These are phyloP conservation scores for Fusarium caatingaense DNA, from an alignment of 2,329 filamentous ascomycete genomes.

Conservation along the genomic window DNA sequence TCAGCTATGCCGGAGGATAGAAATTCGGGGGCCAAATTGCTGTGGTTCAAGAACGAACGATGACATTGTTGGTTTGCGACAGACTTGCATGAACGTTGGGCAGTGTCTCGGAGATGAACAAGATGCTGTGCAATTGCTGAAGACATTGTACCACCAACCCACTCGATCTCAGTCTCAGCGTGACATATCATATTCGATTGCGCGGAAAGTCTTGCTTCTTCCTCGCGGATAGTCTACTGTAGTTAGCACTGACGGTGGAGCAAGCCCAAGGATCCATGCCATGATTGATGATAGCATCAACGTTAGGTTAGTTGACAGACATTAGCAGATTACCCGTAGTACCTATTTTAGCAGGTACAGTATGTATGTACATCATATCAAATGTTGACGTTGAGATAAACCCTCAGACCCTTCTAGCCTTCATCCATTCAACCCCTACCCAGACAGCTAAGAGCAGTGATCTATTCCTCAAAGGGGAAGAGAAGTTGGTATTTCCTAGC, in stretches of 20 bases:
- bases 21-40: slow-evolving; percentile 28
- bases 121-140: background rate
- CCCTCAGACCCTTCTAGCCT: slow-evolving; percentile 6
- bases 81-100: slow-evolving; percentile 16
- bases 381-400: background rate
- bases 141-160: background rate
- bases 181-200: slow-evolving; percentile 17
- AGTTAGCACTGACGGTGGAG: background rate
- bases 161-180: background rate
- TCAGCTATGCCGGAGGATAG: slow-evolving; percentile 10
- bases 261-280: background rate
- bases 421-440: slow-evolving; percentile 18
- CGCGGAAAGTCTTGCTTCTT: background rate
- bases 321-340: background rate
- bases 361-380: background rate
- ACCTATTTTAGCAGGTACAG: background rate
- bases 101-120: slow-evolving; percentile 8
- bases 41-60: slow-evolving; percentile 5
- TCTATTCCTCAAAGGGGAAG: slow-evolving; percentile 22
- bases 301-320: background rate
- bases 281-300: slow-evolving; percentile 5
- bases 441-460: slow-evolving; percentile 11
- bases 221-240: background rate
- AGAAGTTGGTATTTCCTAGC: slow-evolving; percentile 18
- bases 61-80: slow-evolving; percentile 1